Conservation (phyloP, 1,284 basidiomycete species). For the Austropuccinia psidii region DNA sequence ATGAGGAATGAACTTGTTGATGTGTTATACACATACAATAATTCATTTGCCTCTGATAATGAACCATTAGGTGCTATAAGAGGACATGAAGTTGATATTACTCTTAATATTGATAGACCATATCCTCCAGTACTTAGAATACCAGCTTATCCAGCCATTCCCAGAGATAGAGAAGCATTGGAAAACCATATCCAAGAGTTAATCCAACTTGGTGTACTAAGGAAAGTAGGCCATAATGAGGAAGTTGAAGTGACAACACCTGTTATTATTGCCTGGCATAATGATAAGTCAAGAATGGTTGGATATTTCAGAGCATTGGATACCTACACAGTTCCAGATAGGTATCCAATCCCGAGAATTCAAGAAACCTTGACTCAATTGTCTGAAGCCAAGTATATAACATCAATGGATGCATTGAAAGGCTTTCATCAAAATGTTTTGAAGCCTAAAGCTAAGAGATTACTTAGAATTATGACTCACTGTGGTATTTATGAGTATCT, state of each 20-base stretch:
- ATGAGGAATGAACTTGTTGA: neutral
- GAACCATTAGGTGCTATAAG: neutral
- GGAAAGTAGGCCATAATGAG: neutral
- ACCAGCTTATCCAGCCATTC: slow-evolving; percentile 7
- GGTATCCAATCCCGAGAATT: neutral
- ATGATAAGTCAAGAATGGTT: neutral
- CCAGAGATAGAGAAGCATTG: neutral
- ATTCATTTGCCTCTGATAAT: neutral
- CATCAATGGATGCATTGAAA: neutral
- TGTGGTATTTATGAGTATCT: neutral
- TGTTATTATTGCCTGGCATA: slow-evolving; percentile 9
- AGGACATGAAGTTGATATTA: slow-evolving; percentile 9
- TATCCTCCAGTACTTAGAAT: neutral
- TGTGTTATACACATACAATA: neutral
- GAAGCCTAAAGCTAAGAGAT: neutral
- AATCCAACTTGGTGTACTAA: neutral
- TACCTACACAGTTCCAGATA: slow-evolving; percentile 10
- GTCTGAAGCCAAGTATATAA: neutral
- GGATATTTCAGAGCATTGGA: neutral
- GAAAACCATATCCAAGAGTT: neutral
- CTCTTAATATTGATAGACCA: neutral
- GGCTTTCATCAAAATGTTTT: slow-evolving; percentile 7
- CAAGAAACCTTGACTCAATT: neutral
- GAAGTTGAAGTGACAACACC: slow-evolving; percentile 9
- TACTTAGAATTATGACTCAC: neutral